These are phyloP conservation scores for Botrytis deweyae DNA, from an alignment of 2,329 filamentous ascomycete species.

Conservation along the genomic window DNA sequence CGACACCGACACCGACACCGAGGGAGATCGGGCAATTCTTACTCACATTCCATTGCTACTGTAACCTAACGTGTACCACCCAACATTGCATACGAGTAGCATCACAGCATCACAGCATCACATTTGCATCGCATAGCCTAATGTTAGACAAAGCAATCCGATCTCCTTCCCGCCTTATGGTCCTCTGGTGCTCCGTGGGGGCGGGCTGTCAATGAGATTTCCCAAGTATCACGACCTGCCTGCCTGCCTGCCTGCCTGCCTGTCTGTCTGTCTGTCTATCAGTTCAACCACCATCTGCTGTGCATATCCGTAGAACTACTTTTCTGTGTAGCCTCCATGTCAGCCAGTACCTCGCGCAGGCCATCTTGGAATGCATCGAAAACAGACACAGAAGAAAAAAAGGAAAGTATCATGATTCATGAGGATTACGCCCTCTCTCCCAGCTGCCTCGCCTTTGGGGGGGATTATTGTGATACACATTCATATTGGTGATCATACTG, in stretches of 20 bases:
- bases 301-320: constrained; percentile 11
- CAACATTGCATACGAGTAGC: neutral
- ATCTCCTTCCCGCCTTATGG: neutral
- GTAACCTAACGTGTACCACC: constrained; percentile 1
- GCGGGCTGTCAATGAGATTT: constrained; percentile 3
- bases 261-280: neutral
- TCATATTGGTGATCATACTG: constrained; percentile 14
- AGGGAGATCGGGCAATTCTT: constrained; percentile 14
- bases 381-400: constrained; percentile 2
- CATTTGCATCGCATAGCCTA: neutral
- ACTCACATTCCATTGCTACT: constrained; percentile 1
- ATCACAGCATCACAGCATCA: neutral
- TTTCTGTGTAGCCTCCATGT: neutral
- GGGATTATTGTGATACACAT: constrained; percentile 1
- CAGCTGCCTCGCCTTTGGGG: neutral
- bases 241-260: neutral
- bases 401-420: constrained; percentile 11
- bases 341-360: neutral
- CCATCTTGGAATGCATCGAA: neutral
- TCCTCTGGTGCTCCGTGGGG: neutral
- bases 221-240: constrained; percentile 3
- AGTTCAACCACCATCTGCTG: constrained; percentile 4
- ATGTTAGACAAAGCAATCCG: constrained; percentile 11
- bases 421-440: neutral
- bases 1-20: neutral